These are phyloP conservation scores for Ilex asprella DNA, from an alignment of 257 asterid species.

Conservation along the genomic window DNA sequence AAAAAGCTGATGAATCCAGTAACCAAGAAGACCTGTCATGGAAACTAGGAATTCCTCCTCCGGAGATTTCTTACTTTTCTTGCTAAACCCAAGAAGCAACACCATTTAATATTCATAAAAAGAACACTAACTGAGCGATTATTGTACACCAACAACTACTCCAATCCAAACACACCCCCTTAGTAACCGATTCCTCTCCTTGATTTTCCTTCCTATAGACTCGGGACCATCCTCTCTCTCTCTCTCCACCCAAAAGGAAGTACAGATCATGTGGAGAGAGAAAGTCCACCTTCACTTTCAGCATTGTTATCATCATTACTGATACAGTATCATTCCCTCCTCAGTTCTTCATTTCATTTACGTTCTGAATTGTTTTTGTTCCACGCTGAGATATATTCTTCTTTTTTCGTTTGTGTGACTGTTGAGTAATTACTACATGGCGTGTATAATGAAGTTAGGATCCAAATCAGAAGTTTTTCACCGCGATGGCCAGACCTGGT, in stretches of 20 bases:
- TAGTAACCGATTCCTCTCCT: slow-evolving; percentile 10
- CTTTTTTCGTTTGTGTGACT: background rate
- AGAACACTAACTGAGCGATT: background rate
- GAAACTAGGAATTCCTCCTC: background rate
- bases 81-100: background rate
- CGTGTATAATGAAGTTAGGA: slow-evolving; percentile 37
- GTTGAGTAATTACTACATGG: slow-evolving; percentile 20
- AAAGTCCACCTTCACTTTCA: background rate
- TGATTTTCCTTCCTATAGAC: slow-evolving; percentile 22
- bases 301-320: background rate
- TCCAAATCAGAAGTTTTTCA: slow-evolving; percentile 36
- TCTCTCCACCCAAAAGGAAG: background rate
- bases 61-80: no score
- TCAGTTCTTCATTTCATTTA: background rate
- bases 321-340: background rate
- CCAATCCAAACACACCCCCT: slow-evolving; percentile 8
- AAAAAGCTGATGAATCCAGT: background rate
- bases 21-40: background rate
- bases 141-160: background rate
- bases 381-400: background rate
- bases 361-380: background rate
- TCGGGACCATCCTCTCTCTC: slow-evolving; percentile 15
- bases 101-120: background rate
- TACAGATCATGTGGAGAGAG: background rate
- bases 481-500: slow-evolving; percentile 41